Conservation (phyloP, 495 filamentous ascomycete genomes). For the Annulohypoxylon nitens region DNA sequence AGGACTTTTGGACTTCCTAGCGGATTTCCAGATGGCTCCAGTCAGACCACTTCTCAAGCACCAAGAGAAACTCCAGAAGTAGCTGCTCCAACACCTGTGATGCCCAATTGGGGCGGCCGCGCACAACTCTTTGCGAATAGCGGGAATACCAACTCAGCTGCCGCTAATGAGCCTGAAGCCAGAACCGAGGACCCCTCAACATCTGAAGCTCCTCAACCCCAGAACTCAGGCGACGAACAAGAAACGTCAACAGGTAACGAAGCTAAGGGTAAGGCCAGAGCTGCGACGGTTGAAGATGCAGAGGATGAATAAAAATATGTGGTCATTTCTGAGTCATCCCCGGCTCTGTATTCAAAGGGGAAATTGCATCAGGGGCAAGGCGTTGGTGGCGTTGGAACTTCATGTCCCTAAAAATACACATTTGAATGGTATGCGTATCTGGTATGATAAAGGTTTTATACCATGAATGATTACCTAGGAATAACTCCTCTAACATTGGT, state of each 20-base stretch:
- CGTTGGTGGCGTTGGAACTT: constrained; percentile 51
- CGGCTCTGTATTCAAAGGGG: constrained; percentile 38
- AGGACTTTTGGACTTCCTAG: constrained; percentile 12
- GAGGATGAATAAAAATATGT: constrained; percentile 42
- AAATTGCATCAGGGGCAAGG: constrained; percentile 52
- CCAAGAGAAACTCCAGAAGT: constrained; percentile 49
- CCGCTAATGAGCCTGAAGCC: constrained; percentile 27
- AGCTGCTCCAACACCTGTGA: constrained; percentile 55
- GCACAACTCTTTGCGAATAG: constrained; percentile 54
- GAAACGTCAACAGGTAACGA: constrained; percentile 35
- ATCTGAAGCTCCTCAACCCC: constrained; percentile 12
- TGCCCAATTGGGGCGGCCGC: constrained; percentile 60
- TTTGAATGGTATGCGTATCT: constrained; percentile 28
- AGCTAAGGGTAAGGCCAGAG: constrained; percentile 54
- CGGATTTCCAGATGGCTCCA: constrained; percentile 9
- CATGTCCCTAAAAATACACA: constrained; percentile 24
- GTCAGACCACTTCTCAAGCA: constrained; percentile 21
- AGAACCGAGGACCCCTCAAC: constrained; percentile 26
- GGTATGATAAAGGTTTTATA: constrained; percentile 33
- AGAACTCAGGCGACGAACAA: constrained; percentile 34
- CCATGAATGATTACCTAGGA: constrained; percentile 25
- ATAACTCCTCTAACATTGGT: background rate
- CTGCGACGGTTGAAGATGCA: constrained; percentile 58
- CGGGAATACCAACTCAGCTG: constrained; percentile 26
- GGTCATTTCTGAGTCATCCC: constrained; percentile 13